Evolutionary conservation across 2,329 filamentous ascomycete species (phyloP).

Genomic region (Aspergillus alliaceus): DNA sequence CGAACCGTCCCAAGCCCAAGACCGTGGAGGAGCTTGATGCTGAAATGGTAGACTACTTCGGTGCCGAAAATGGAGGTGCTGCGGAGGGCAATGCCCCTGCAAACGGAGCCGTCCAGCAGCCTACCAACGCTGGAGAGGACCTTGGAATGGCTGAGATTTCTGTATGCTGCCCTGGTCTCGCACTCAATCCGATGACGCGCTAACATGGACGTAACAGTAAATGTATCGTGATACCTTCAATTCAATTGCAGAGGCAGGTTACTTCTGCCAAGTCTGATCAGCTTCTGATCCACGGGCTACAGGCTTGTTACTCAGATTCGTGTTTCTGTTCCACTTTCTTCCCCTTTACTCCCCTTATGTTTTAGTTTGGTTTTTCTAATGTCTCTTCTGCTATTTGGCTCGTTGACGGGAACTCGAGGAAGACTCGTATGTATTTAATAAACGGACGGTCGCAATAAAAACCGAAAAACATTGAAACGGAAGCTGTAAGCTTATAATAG

Average conservation of each 20-base stretch:
- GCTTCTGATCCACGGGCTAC: not conserved
- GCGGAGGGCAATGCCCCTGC: constrained; percentile 45
- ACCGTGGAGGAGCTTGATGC: constrained; percentile 93
- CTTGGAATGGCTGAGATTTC: constrained; percentile 59
- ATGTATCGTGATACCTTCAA: constrained; percentile 9
- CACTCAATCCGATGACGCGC: not conserved
- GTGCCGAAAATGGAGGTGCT: constrained; percentile 39
- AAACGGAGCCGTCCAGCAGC: constrained; percentile 49
- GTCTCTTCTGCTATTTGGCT: constrained; percentile 8
- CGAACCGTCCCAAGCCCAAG: constrained; percentile 74
- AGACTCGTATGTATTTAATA: not conserved
- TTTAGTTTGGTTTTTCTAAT: constrained; percentile 10
- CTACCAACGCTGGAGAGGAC: constrained; percentile 51
- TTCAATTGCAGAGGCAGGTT: constrained; percentile 8
- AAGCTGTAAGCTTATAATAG: too few relatives aligned
- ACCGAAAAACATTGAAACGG: too few relatives aligned
- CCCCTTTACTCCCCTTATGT: not conserved
- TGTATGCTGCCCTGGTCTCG: constrained; percentile 34
- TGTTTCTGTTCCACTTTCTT: constrained; percentile 2
- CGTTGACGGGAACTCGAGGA: constrained; percentile 1
- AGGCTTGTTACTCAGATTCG: constrained; percentile 8
- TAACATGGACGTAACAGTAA: constrained; percentile 14
- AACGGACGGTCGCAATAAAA: not conserved
- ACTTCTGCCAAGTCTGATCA: constrained; percentile 3
- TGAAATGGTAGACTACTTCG: constrained; percentile 96